phyloP scores from a whole-genome alignment of 371 early-diverging fungal species.

The Lichtheimia ornata region DNA sequence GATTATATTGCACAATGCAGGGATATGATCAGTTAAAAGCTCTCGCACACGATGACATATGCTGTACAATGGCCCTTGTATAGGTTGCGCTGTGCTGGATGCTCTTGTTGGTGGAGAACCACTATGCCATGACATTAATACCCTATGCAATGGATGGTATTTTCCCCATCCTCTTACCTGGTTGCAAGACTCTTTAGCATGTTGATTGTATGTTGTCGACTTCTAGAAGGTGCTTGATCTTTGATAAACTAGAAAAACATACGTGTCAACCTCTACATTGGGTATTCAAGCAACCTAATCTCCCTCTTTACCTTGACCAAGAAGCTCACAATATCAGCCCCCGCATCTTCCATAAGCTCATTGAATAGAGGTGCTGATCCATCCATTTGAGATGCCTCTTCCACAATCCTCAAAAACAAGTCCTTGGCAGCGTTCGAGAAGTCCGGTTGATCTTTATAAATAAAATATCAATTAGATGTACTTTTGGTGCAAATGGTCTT shows the following conservation, averaged over 20 bases:
- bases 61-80: conserved; percentile 40
- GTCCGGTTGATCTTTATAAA: conserved; percentile 17
- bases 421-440: conserved; percentile 34
- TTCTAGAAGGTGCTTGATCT: neutral
- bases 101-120: conserved; percentile 34
- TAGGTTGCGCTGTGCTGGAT: conserved; percentile 28
- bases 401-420: conserved; percentile 39
- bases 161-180: neutral
- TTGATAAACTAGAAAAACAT: too few species aligned
- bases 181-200: neutral
- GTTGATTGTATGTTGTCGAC: neutral
- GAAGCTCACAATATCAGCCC: too few species aligned
- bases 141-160: too few species aligned
- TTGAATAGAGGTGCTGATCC: conserved; percentile 29
- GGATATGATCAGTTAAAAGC: conserved; percentile 25
- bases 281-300: too few species aligned
- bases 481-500: neutral
- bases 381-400: conserved; percentile 43
- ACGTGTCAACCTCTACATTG: too few species aligned
- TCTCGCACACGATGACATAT: conserved; percentile 29
- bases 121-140: conserved; percentile 13
- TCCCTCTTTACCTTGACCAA: too few species aligned
- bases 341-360: conserved; percentile 1
- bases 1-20: conserved; percentile 28
- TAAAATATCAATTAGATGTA: neutral